Percentiles rank a stretch among this genome's conserved stretches.
Conservation (phyloP, 2,329 filamentous ascomycete genomes). For the Hansfordia pulvinata region DNA sequence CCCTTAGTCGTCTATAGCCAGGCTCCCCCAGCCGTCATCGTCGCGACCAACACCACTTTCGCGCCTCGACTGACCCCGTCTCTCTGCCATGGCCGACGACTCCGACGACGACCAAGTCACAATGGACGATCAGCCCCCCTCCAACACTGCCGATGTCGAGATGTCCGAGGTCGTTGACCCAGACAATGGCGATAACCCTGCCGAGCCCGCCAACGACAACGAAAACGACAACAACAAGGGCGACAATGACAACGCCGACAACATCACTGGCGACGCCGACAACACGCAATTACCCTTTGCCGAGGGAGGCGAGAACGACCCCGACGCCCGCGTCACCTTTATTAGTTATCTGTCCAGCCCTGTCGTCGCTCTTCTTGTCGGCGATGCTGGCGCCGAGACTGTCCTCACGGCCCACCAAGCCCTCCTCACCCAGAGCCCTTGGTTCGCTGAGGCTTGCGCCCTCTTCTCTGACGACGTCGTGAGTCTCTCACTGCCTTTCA, state of each 20-base stretch:
- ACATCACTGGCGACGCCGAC: slow-evolving; percentile 4
- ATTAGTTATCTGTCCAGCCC: slow-evolving; percentile 54
- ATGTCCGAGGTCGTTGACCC: slow-evolving; percentile 19
- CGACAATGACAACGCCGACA: slow-evolving; percentile 16
- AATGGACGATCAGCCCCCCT: slow-evolving; percentile 14
- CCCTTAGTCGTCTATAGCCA: too few species aligned
- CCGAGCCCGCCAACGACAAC: too few species aligned
- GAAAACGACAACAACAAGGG: too few species aligned
- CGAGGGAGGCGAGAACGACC: slow-evolving; percentile 19
- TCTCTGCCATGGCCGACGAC: too few species aligned
- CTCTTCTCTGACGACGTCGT: slow-evolving; percentile 50
- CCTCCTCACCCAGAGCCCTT: slow-evolving; percentile 61
- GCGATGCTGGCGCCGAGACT: slow-evolving; percentile 42
- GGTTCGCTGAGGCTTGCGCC: slow-evolving; percentile 50
- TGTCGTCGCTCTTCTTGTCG: slow-evolving; percentile 54
- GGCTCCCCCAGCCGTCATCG: too few species aligned
- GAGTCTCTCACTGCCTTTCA: slow-evolving; percentile 16
- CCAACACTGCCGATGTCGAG: slow-evolving; percentile 21
- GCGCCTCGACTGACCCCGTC: too few species aligned
- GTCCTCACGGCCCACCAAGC: slow-evolving; percentile 68
- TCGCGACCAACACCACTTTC: too few species aligned
- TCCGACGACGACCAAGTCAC: slow-evolving; percentile 11
- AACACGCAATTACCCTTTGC: slow-evolving; percentile 22
- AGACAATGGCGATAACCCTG: slow-evolving; percentile 20
- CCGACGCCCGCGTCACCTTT: slow-evolving; percentile 28